Percentiles rank a stretch among this genome's conserved stretches.
phyloP scores from a whole-genome alignment of 2,329 filamentous ascomycete species.

The Clonostachys chloroleuca region DNA sequence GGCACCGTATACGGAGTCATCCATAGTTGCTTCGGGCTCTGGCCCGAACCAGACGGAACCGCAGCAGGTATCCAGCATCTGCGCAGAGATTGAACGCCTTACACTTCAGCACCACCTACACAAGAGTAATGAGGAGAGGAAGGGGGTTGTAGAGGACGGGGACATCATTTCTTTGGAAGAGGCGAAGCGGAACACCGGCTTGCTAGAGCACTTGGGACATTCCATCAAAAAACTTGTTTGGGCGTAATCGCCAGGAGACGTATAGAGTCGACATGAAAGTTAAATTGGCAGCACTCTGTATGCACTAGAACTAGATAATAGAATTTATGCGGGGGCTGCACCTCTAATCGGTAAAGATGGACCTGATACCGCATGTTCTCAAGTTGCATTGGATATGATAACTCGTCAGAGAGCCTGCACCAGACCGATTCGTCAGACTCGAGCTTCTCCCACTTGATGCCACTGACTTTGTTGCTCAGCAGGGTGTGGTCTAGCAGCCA shows the following conservation, averaged over 20 bases:
- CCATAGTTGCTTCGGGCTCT: conserved; percentile 46
- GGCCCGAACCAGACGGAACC: conserved; percentile 43
- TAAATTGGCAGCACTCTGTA: neutral
- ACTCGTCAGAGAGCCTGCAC: conserved; percentile 67
- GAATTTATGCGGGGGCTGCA: neutral
- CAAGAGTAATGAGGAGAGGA: conserved; percentile 32
- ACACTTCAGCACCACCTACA: conserved; percentile 43
- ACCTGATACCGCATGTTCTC: conserved; percentile 97
- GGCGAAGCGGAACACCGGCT: conserved; percentile 80
- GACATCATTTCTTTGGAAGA: conserved; percentile 83
- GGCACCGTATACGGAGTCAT: conserved; percentile 48
- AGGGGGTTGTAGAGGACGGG: conserved; percentile 46
- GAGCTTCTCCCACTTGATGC: conserved; percentile 66
- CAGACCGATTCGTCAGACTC: conserved; percentile 74
- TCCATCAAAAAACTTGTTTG: conserved; percentile 92
- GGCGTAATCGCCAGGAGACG: conserved; percentile 37
- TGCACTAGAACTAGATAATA: neutral
- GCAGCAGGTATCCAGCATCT: conserved; percentile 60
- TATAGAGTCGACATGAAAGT: neutral
- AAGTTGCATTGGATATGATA: conserved; percentile 78
- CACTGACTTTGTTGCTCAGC: conserved; percentile 22
- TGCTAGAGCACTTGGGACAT: conserved; percentile 84
- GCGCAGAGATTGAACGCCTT: conserved; percentile 71
- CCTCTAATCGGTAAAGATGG: conserved; percentile 62
- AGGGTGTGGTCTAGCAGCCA: conserved; percentile 87